A percentile compares a stretch with the other conserved stretches of the same genome.
These are phyloP conservation scores for Ambrosia artemisiifolia DNA, from an alignment of 129 eudicot species.

Conservation along the genomic window DNA sequence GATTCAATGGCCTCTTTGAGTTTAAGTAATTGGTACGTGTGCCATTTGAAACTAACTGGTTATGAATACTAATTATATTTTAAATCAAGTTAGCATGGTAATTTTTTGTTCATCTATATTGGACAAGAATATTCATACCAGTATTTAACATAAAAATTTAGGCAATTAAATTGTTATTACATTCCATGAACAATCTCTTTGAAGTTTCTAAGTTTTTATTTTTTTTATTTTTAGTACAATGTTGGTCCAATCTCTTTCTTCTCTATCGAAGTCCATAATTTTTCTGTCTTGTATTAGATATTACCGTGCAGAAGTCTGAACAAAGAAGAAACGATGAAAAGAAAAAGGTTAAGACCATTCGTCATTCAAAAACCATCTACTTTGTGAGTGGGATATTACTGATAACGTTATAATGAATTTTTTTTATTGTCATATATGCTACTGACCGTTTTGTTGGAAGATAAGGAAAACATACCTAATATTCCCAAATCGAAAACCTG, in stretches of 20 bases:
- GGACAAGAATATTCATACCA: not conserved
- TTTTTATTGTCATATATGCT: not conserved
- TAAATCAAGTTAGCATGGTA: too few relatives aligned
- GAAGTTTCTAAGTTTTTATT: not conserved
- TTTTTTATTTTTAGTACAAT: not conserved
- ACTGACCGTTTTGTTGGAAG: slow-evolving; percentile 2
- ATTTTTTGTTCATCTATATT: too few relatives aligned
- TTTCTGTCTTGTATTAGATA: not conserved
- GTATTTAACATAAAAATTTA: not conserved
- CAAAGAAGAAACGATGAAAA: not conserved
- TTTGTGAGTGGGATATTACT: too few relatives aligned
- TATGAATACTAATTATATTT: too few relatives aligned
- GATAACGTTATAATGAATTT: too few relatives aligned
- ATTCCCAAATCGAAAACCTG: not conserved
- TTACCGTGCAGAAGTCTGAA: not conserved
- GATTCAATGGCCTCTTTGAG: too few relatives aligned
- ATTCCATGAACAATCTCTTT: not conserved
- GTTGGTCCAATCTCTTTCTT: not conserved
- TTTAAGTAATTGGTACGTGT: too few relatives aligned
- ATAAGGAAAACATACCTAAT: slow-evolving; percentile 12
- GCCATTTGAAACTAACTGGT: too few relatives aligned
- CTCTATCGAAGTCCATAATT: not conserved
- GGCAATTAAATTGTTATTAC: not conserved
- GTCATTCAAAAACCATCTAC: too few relatives aligned
- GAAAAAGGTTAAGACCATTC: too few relatives aligned